Base-by-base conservation (phyloP, 805 yeast species). In the Wickerhamiella dianesei region DNA sequence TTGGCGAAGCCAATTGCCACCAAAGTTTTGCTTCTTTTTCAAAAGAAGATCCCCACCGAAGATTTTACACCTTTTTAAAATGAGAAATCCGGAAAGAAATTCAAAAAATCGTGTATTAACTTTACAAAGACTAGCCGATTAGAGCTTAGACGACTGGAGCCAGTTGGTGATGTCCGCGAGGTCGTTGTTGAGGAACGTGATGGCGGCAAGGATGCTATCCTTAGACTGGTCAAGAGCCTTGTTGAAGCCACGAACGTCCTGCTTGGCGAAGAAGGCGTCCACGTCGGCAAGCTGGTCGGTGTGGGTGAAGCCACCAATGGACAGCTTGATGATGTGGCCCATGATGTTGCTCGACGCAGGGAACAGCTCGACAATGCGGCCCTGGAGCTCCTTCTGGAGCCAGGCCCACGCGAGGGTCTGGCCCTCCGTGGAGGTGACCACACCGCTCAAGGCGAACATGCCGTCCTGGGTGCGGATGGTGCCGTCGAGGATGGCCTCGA, bases 311-410 rank as follows among this genome's bases (percentile, higher is more conserved):
- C 81, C 77, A 20, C 77, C 65, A 37, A 83, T 73, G 43, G 79
- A 66, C 35, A 82, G 52, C 29, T 72, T 69, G 37, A 89, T 82
- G 49, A 92, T 79, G 17, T 80, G 70, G 18, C 89, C 82, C 56
- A 89, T 70, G 84, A 87, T 77, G 20, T 86, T 72, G 53, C 81
- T 72, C 12, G 85, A 81, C 14, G 94, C 85, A 44, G 96, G 95
- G 60, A 86, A 73, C 58, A 73, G 68, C 61, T 76, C 72, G 56
- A 66, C 65, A 50, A 89, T 60, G 41, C 68, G 72, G 48, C 77
- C 86, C 6, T 8, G n/a, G 89, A 94, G 89, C 64, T 88, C 79
- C 13, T 50, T 57, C 56, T 73, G 71, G 55, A 77, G 59, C 95
- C 95, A 89, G 16, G 58, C 47, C 85, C 88, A 88, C 53, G 80